phyloP scores from a whole-genome alignment of 139 green algal genomes.

The Mesostigma viride region DNA sequence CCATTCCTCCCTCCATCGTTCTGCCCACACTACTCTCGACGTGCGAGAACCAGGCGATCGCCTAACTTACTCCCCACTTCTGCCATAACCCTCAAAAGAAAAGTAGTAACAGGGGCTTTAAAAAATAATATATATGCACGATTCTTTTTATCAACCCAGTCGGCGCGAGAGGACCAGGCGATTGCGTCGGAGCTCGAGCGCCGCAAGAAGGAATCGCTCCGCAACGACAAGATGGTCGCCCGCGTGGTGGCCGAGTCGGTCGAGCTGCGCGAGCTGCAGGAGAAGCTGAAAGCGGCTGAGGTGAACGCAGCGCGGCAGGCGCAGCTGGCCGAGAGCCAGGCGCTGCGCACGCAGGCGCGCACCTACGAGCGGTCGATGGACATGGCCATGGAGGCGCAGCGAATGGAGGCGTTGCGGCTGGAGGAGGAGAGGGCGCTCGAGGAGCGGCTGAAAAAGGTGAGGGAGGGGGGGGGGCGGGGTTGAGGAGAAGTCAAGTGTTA shows the following conservation, averaged over 20 bases:
- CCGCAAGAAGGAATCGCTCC: background rate
- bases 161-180: background rate
- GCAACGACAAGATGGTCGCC: slow-evolving; percentile 4
- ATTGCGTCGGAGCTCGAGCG: background rate
- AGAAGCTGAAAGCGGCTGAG: slow-evolving; percentile 21
- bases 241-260: slow-evolving; percentile 9
- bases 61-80: no score
- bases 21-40: no score
- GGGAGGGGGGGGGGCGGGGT: background rate
- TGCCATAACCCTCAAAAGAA: no score
- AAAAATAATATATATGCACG: no score
- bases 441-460: background rate
- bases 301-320: slow-evolving; percentile 16
- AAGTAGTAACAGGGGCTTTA: no score
- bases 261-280: slow-evolving; percentile 31
- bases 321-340: slow-evolving; percentile 24
- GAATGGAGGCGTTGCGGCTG: background rate
- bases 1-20: no score
- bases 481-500: no score
- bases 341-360: slow-evolving; percentile 12
- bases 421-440: slow-evolving; percentile 3
- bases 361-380: background rate
- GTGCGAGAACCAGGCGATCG: no score
- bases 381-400: slow-evolving; percentile 1
- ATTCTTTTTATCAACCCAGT: no score